Base-by-base conservation (phyloP, 495 filamentous ascomycete species). In the Monascus purpureus region DNA sequence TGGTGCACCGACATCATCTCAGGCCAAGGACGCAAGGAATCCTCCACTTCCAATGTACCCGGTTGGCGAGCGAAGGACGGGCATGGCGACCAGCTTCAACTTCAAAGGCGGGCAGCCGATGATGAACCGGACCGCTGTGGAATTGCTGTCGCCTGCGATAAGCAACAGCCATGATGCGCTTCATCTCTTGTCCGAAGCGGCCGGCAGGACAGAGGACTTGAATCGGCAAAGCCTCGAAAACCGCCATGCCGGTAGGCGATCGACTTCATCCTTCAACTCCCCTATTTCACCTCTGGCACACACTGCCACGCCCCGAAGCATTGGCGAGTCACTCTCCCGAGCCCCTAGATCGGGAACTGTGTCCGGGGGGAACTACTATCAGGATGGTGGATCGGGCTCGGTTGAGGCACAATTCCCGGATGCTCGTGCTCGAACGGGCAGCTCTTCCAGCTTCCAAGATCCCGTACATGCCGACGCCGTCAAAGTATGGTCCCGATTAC, bases 401-500 rank as follows among this genome's bases (percentile, higher is more conserved):
- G 20, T 9, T 9, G 5, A 9, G 20, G 20, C 56, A 54, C 22
- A 42, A 49, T 5, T 29, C 52, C 0, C n/a, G n/a, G 55, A 55
- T 17, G 37, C 37, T 8, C 47, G 42, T 26, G 55, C 40, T 9
- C 58, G 46, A 13, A 38, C 43, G 8, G 50, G 47, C 24, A 38
- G 37, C 18, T 29, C 52, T 11, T 36, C 39, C 30, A 43, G 46
- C 42, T 28, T 39, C 9, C 49, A 46, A 16, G 56, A 58, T 25
- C 49, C 53, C 7, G 51, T 50, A 4, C 59, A 50, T 38, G 50
- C 61, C 20, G 75, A 82, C 38, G 83, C 84, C 4, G 49, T 94
- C 32, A 78, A 75, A 42, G 81, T 82, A 7, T 97, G 90, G 90
- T 77, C 80, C 7, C 70, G 82, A 41, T 77, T 92, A 45, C 74